Base-by-base conservation (phyloP, 1,139 yeast genomes). In the Spencermartinsiella ligniputridi region DNA sequence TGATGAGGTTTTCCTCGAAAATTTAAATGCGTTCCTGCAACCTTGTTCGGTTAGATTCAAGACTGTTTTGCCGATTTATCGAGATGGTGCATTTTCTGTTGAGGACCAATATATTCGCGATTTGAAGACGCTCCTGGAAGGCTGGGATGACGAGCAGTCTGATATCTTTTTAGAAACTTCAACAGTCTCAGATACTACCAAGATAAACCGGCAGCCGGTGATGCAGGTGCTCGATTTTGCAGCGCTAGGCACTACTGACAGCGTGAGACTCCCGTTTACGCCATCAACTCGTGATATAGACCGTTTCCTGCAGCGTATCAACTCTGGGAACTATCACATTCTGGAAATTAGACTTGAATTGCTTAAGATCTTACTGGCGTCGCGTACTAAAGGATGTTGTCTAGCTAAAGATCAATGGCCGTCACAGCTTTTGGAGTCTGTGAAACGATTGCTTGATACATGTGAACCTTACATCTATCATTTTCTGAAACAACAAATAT, bases 331-430 rank as follows among this genome's bases (percentile, higher is more conserved):
- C 3, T 58, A 63, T 21, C 81, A 79, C 55, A 69, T 73, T 30
- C 71, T 70, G 37, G 78, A 77, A 41, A 63, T 76, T 0, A 71
- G 86, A 11, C 35, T 55, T 6, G 51, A 50, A 19, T 42, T 58
- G 9, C 39, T 58, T 47, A 55, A 70, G 5, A 42, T 52, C 2
- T 60, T 85, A 2, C 52, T 84, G 3, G 47, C 46, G 6, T 39
- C 50, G 18, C 43, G 34, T n/a, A 20, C 30, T 19, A 40, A 39
- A 33, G 44, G 20, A 44, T 46, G 37, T 39, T 46, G 48, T 19
- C 20, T 53, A 20, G 33, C 58, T n/a, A 44, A 49, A 6, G 56
- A 52, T 9, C 37, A 46, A 12, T 59, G 64, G 61, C 62, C 65
- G 0, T 39, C 50, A 5, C 17, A 44, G 12, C 47, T 61, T 2